Evolutionary conservation across 2,329 filamentous ascomycete species (phyloP), one percentile per base, ranked within the genome.

Genomic region (Boeremia lycopersici): DNA sequence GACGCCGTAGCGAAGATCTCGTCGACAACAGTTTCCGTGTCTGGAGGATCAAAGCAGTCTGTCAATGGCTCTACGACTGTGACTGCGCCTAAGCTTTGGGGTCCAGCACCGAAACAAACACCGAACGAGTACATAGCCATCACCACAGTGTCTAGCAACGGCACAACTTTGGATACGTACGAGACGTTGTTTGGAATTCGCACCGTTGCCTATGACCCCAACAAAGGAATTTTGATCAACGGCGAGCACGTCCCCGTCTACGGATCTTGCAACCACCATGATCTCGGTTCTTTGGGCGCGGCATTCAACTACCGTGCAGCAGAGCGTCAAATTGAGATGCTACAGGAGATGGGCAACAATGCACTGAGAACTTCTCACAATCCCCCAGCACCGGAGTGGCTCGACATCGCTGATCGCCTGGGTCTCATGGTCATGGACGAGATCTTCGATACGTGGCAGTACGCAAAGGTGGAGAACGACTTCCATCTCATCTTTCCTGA

Each of bases 351-450:
- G 71, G 82, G 82, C 9, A 65, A 62, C 57, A 84, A 84, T 54
- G 77, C 79, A 0, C 69, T 84, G 3, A 76, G 82, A 3, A 83
- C 78, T 23, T 77, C 81, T 0, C 82, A 84, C 64, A 84, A 84
- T 64, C 81, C 81, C 0, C 82, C 82, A 0, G 80, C 81, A 0
- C 74, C 79, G 0, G 81, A 83, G 56, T 65, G 83, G 0, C 74
- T 84, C 1, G 77, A 82, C 9, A 61, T 84, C 6, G 75, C 81
- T 2, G 82, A 84, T 60, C 64, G 69, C 3, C 67, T 80, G 65
- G 81, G 81, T 0, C 77, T 84, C 52, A 47, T 84, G 3, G 78
- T 84, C 5, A 65, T 84, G 25, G 79, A 83, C 57, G 82, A 84
- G 65, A 78, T 82, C 19, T 84, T 84, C 57, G 82, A 84, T 64